These are phyloP conservation scores for Stagonosporopsis tanaceti DNA, from an alignment of 2,329 filamentous ascomycete genomes.

Conservation along the genomic window DNA sequence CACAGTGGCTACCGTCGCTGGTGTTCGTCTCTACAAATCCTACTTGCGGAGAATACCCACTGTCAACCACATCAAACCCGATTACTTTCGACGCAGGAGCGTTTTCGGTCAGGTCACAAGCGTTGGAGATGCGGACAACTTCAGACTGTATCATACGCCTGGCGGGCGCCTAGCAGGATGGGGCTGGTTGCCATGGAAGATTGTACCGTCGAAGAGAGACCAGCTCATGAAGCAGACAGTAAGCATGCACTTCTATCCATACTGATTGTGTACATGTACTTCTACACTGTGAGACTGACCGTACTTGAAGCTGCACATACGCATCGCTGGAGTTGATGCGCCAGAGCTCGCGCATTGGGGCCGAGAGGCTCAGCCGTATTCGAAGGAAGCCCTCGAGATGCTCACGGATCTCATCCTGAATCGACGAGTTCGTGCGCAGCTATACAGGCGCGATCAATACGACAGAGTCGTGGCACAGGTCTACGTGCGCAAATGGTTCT, in stretches of 20 bases:
- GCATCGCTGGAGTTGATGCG: conserved; percentile 90
- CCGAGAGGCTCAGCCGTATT: conserved; percentile 81
- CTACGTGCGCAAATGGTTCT: conserved; percentile 71
- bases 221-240: conserved; percentile 81
- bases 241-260: conserved; percentile 28
- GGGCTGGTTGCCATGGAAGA: conserved; percentile 83
- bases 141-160: conserved; percentile 92
- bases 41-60: conserved; percentile 87
- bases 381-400: conserved; percentile 82
- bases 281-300: conserved; percentile 19
- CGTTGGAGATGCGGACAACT: conserved; percentile 96
- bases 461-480: conserved; percentile 89
- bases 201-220: conserved; percentile 72
- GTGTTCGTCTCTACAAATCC: conserved; percentile 67
- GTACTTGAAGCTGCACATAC: conserved; percentile 75
- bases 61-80: conserved; percentile 75
- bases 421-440: conserved; percentile 78
- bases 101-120: conserved; percentile 88
- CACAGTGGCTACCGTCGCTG: conserved; percentile 63
- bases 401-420: conserved; percentile 76
- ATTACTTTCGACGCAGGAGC: conserved; percentile 76
- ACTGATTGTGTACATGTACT: background rate
- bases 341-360: conserved; percentile 95
- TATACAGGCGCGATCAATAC: conserved; percentile 90
- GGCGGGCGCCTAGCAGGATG: conserved; percentile 88